Percentiles rank a stretch among this genome's conserved stretches.
Conservation (phyloP, 108 stramenopile genomes). For the Skeletonema costatum region DNA sequence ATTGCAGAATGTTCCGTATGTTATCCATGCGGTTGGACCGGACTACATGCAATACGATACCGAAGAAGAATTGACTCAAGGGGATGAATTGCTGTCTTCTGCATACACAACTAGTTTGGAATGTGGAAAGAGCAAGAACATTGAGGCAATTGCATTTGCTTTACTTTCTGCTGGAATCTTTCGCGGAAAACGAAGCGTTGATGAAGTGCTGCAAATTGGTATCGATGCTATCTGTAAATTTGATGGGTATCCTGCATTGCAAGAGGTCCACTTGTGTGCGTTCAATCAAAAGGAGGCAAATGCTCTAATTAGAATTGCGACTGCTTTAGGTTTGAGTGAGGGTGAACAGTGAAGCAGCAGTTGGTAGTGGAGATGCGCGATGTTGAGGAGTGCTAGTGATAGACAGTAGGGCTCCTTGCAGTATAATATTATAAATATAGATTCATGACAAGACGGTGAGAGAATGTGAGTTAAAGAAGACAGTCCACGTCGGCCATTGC, state of each 20-base stretch:
- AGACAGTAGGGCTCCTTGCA: not conserved
- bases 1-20: slow-evolving; percentile 32
- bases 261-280: slow-evolving; percentile 57
- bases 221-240: slow-evolving; percentile 59
- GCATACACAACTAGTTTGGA: slow-evolving; percentile 59
- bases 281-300: slow-evolving; percentile 41
- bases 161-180: slow-evolving; percentile 80
- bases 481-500: no score
- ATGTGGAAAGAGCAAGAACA: slow-evolving; percentile 33
- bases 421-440: not conserved
- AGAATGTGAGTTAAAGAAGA: no score
- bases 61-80: slow-evolving; percentile 2
- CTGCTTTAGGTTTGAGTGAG: slow-evolving; percentile 32
- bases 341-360: not conserved
- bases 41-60: slow-evolving; percentile 49
- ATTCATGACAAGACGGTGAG: no score
- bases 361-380: not conserved
- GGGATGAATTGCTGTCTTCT: slow-evolving; percentile 51
- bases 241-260: slow-evolving; percentile 42
- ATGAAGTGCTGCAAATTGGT: slow-evolving; percentile 65
- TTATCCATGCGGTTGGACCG: slow-evolving; percentile 92
- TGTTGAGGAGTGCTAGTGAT: not conserved
- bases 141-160: slow-evolving; percentile 71
- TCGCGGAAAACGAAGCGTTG: slow-evolving; percentile 53
- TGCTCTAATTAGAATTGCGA: slow-evolving; percentile 25